Evolutionary conservation across 1,284 basidiomycete genomes (phyloP).

Genomic region (Leccinum griseonigrum): DNA sequence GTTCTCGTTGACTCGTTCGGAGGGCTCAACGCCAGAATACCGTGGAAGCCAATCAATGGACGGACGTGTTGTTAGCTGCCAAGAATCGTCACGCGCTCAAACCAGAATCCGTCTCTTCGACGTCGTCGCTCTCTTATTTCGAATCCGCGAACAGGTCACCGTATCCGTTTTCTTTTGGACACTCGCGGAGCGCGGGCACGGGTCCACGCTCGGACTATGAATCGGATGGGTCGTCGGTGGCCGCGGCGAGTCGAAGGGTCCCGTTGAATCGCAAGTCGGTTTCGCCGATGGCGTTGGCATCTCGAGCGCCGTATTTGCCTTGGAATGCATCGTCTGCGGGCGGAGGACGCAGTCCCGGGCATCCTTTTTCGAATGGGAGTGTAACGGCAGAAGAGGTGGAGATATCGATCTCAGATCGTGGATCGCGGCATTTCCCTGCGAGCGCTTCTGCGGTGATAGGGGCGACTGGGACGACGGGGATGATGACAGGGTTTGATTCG

Average conservation of each 20-base stretch:
- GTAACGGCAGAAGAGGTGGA: constrained; percentile 17
- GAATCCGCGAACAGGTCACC: constrained; percentile 36
- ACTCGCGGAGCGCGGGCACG: constrained; percentile 22
- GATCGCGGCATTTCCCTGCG: constrained; percentile 29
- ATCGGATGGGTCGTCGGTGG: constrained; percentile 41
- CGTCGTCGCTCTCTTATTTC: constrained; percentile 58
- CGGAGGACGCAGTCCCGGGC: constrained; percentile 1
- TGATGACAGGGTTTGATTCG: constrained; percentile 35
- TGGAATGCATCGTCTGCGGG: constrained; percentile 14
- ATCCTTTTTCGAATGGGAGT: constrained; percentile 15
- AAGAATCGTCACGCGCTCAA: constrained; percentile 38
- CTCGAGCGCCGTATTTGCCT: constrained; percentile 31
- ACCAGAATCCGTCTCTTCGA: constrained; percentile 58
- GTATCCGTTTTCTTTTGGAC: not conserved
- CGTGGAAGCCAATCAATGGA: constrained; percentile 40
- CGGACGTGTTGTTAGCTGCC: constrained; percentile 42
- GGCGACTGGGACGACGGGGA: not conserved
- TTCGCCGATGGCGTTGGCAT: constrained; percentile 68
- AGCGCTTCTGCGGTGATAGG: not conserved
- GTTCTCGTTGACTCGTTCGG: constrained; percentile 34
- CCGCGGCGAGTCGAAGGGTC: constrained; percentile 48
- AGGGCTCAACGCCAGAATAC: constrained; percentile 36
- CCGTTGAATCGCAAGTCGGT: constrained; percentile 63
- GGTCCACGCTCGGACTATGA: constrained; percentile 47
- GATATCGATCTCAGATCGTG: constrained; percentile 18